Percentiles rank a stretch among this genome's conserved stretches.
Conservation (phyloP, 1,139 yeast genomes). For the Tardiomyces depauwii region DNA sequence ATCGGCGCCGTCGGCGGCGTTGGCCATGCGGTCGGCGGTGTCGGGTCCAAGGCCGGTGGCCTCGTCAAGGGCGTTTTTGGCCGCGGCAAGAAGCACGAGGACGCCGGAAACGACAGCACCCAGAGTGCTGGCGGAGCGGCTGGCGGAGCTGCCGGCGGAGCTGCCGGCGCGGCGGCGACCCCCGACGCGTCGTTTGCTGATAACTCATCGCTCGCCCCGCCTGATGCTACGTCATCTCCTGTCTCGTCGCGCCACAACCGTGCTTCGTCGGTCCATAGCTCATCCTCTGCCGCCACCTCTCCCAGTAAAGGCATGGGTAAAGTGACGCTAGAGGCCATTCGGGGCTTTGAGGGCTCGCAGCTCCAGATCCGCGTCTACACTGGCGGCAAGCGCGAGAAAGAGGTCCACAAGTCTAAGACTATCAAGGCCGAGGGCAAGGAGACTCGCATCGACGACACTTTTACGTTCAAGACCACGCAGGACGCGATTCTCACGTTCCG, state of each 20-base stretch:
- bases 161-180: constrained; percentile 5
- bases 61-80: constrained; percentile 16
- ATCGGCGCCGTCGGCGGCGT: constrained; percentile 5
- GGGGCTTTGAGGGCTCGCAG: constrained; percentile 19
- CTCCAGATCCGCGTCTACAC: constrained; percentile 23
- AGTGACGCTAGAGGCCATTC: constrained; percentile 18
- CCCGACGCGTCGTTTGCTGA: constrained; percentile 3
- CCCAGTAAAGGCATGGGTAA: constrained; percentile 14
- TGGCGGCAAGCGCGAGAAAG: constrained; percentile 31
- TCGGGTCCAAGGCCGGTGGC: constrained; percentile 14
- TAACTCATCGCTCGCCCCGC: constrained; percentile 2
- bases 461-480: constrained; percentile 54
- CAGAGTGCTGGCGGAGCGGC: constrained; percentile 5
- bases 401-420: constrained; percentile 53
- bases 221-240: not conserved
- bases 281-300: constrained; percentile 3
- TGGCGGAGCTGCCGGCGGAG: constrained; percentile 6
- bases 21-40: constrained; percentile 12
- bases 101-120: constrained; percentile 9
- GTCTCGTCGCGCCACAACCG: constrained; percentile 7
- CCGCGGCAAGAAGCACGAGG: constrained; percentile 12
- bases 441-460: constrained; percentile 52
- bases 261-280: constrained; percentile 10
- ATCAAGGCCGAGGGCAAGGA: constrained; percentile 40
- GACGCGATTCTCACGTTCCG: constrained; percentile 48